Evolutionary conservation across 306 rosid genomes (phyloP), one percentile per base, ranked within the genome.

Genomic region (Begonia loranthoides): DNA sequence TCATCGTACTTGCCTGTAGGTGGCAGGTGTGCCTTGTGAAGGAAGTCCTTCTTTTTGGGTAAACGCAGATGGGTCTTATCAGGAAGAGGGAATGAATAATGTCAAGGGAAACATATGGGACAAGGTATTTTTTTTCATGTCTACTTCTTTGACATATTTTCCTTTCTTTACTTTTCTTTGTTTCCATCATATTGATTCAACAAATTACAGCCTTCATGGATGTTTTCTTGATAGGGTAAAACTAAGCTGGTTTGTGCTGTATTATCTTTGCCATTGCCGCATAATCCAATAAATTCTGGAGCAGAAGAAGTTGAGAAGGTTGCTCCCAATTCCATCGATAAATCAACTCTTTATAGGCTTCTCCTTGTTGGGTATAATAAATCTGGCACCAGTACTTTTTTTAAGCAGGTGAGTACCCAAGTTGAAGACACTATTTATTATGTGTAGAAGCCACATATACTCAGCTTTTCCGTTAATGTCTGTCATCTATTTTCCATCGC

Each of bases 361-460:
- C 66, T 83, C 57, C 73, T 87, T 54, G 71, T 83, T 56, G 96
- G 96, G 49, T 52, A 73, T 65, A 63, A 49, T 41, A 73, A 83
- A 64, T 75, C 90, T 56, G 94, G 94, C 73, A 71, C 94, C 21
- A 65, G 96, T 64, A 80, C 96, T 12, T 71, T 83, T 60, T 80
- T 73, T 61, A 83, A 87, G 67, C 96, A 82, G 94, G 96, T 80
- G 63, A 36, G 61, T 40, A 48, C 43, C 57, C 40, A 10, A 19
- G 51, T n/a, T 24, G 56, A 12, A 58, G 45, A 49, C 51, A 28
- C 22, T 41, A 28, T 43, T 15, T 33, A 15, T 49, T 44, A 34
- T 46, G 53, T 36, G 36, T 7, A 28, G 36, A 28, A 28, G 36
- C 36, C 7, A 28, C 36, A 28, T 28, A 28, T 28, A 7, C 36